Evolutionary conservation across 2,329 filamentous ascomycete genomes (phyloP).

Genomic region (Scopulariopsis brevicaulis): DNA sequence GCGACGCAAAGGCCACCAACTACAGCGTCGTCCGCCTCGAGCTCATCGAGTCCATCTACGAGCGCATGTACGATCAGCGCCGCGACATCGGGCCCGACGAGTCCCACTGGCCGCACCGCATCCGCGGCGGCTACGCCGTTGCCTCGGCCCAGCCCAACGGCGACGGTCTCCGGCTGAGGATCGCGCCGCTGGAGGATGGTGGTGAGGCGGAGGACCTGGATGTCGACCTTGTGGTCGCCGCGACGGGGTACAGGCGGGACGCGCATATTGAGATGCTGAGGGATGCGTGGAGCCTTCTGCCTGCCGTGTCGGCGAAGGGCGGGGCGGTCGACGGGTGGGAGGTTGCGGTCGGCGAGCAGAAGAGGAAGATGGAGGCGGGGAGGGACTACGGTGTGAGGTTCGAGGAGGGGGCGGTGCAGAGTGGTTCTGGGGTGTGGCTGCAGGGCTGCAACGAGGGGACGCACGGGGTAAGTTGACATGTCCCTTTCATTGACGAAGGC

Average conservation of each 20-base stretch:
- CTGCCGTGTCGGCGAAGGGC: conserved; percentile 21
- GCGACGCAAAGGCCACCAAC: conserved; percentile 74
- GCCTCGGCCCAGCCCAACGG: conserved; percentile 41
- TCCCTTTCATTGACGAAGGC: neutral
- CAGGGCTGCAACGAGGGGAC: conserved; percentile 91
- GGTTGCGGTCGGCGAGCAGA: conserved; percentile 19
- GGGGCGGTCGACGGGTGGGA: conserved; percentile 27
- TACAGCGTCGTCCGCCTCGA: conserved; percentile 90
- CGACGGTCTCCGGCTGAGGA: conserved; percentile 41
- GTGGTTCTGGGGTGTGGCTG: conserved; percentile 73
- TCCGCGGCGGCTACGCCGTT: conserved; percentile 59
- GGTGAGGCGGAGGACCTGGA: conserved; percentile 49
- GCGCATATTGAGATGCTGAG: conserved; percentile 69
- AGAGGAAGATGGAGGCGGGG: conserved; percentile 50
- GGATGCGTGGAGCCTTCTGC: conserved; percentile 54
- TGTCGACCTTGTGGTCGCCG: conserved; percentile 73
- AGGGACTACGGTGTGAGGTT: conserved; percentile 75
- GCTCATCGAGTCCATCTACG: conserved; percentile 80
- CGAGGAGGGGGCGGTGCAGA: conserved; percentile 52
- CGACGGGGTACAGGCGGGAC: conserved; percentile 74
- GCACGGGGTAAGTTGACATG: conserved; percentile 63
- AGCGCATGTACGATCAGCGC: conserved; percentile 77
- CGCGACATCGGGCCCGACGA: conserved; percentile 59
- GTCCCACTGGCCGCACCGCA: conserved; percentile 68
- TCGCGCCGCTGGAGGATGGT: conserved; percentile 33